Evolutionary conservation across 345 rosid genomes (phyloP).

Genomic region (Triadica sebifera): DNA sequence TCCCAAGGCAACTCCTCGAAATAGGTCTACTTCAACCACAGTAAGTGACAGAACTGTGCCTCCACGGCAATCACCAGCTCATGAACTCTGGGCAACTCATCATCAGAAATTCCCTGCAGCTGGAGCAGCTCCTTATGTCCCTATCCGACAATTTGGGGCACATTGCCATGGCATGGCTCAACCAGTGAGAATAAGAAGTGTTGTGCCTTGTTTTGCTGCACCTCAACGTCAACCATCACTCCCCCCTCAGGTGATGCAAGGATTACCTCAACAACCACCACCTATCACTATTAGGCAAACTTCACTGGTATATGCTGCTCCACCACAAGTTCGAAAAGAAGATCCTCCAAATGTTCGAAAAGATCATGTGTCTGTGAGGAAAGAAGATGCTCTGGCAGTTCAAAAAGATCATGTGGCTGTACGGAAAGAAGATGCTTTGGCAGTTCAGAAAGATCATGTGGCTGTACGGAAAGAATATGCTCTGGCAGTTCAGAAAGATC

Average conservation of each 20-base stretch:
- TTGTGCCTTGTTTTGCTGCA: slow-evolving; percentile 81
- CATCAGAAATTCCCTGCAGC: slow-evolving; percentile 63
- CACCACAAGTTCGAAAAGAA: slow-evolving; percentile 43
- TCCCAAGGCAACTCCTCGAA: slow-evolving; percentile 52
- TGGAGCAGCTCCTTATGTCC: slow-evolving; percentile 80
- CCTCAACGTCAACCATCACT: slow-evolving; percentile 57
- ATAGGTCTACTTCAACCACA: slow-evolving; percentile 37
- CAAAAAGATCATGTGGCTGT: neutral
- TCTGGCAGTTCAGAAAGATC: too few relatives aligned
- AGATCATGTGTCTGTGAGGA: slow-evolving; percentile 18
- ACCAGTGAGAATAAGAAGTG: slow-evolving; percentile 75
- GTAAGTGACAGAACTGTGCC: slow-evolving; percentile 17
- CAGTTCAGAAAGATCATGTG: too few relatives aligned
- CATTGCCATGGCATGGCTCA: slow-evolving; percentile 74
- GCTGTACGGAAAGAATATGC: too few relatives aligned
- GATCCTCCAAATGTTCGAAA: slow-evolving; percentile 24
- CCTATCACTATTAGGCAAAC: slow-evolving; percentile 76
- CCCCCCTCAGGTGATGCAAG: slow-evolving; percentile 41
- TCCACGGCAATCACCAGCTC: slow-evolving; percentile 20
- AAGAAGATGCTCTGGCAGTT: slow-evolving; percentile 12
- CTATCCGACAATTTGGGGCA: slow-evolving; percentile 58
- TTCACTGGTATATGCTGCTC: slow-evolving; percentile 66
- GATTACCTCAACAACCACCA: slow-evolving; percentile 44
- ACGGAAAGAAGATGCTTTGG: neutral
- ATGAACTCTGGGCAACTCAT: slow-evolving; percentile 42